Percentiles rank a stretch among this genome's conserved stretches.
Conservation (phyloP, 768 basidiomycete genomes). For the Vararia minispora region DNA sequence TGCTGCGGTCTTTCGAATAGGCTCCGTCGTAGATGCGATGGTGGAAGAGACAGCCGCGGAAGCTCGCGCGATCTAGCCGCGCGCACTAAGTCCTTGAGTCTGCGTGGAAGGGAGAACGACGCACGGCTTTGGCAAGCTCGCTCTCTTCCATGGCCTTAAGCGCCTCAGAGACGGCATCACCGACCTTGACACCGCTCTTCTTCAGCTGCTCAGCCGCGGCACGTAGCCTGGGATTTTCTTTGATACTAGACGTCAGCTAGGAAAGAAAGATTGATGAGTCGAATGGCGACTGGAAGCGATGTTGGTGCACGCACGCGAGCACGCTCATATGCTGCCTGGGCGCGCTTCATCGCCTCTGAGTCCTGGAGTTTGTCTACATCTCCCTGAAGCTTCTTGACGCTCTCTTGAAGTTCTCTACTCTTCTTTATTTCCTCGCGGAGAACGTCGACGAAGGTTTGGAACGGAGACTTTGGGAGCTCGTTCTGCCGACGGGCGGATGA, state of each 20-base stretch:
- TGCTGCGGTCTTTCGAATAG: constrained; percentile 91
- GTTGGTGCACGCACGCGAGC: constrained; percentile 59
- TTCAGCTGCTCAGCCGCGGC: constrained; percentile 90
- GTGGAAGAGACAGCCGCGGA: constrained; percentile 78
- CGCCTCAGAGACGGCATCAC: constrained; percentile 89
- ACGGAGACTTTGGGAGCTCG: constrained; percentile 82
- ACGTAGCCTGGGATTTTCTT: constrained; percentile 87
- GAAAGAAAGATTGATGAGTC: constrained; percentile 1
- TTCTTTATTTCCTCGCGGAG: constrained; percentile 87
- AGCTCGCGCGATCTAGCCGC: constrained; percentile 77
- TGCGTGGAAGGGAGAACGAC: constrained; percentile 15
- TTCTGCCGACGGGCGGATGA: constrained; percentile 49
- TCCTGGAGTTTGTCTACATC: constrained; percentile 97
- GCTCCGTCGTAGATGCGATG: constrained; percentile 84
- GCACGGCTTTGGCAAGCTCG: constrained; percentile 76
- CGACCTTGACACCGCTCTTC: constrained; percentile 82
- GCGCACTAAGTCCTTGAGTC: not conserved
- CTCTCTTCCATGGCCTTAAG: constrained; percentile 92
- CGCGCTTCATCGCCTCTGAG: constrained; percentile 89
- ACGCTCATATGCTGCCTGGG: constrained; percentile 85
- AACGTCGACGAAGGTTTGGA: constrained; percentile 93
- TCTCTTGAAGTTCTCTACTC: constrained; percentile 90
- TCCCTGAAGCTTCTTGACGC: constrained; percentile 94
- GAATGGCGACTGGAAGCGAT: not conserved
- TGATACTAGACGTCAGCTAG: constrained; percentile 86